Percentiles rank a stretch among this genome's conserved stretches.
phyloP scores from a whole-genome alignment of 495 filamentous ascomycete genomes.

The Umbilicaria muhlenbergii region DNA sequence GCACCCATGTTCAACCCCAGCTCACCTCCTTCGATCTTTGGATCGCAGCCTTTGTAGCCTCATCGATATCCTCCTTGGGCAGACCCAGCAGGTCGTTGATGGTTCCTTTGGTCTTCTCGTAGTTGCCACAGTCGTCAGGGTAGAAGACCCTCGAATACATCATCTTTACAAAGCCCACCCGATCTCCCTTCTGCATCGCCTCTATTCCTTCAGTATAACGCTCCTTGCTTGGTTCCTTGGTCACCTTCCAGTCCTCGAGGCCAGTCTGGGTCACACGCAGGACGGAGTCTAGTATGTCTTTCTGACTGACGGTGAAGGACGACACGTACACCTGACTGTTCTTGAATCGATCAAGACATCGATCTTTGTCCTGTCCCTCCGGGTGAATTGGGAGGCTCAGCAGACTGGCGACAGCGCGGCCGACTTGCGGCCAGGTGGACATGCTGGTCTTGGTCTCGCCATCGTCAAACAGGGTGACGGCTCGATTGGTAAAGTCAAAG shows the following conservation, averaged over 20 bases:
- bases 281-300: conserved; percentile 33
- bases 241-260: conserved; percentile 42
- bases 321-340: conserved; percentile 29
- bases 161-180: conserved; percentile 30
- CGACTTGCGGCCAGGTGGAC: conserved; percentile 29
- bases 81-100: conserved; percentile 36
- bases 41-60: conserved; percentile 28
- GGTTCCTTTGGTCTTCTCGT: conserved; percentile 19
- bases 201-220: conserved; percentile 26
- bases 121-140: conserved; percentile 28
- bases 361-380: conserved; percentile 23
- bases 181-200: conserved; percentile 26
- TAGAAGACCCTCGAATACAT: conserved; percentile 39
- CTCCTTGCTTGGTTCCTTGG: conserved; percentile 22
- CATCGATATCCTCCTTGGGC: conserved; percentile 44
- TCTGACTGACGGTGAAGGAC: conserved; percentile 32
- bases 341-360: conserved; percentile 17
- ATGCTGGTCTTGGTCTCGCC: conserved; percentile 24
- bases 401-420: conserved; percentile 27
- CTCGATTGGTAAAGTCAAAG: conserved; percentile 25
- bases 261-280: conserved; percentile 36
- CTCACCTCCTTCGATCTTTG: too few species aligned
- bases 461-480: conserved; percentile 31
- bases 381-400: conserved; percentile 27
- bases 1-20: too few species aligned